These are phyloP conservation scores for Quambalaria eucalypti DNA, from an alignment of 1,284 basidiomycete genomes.

Conservation along the genomic window DNA sequence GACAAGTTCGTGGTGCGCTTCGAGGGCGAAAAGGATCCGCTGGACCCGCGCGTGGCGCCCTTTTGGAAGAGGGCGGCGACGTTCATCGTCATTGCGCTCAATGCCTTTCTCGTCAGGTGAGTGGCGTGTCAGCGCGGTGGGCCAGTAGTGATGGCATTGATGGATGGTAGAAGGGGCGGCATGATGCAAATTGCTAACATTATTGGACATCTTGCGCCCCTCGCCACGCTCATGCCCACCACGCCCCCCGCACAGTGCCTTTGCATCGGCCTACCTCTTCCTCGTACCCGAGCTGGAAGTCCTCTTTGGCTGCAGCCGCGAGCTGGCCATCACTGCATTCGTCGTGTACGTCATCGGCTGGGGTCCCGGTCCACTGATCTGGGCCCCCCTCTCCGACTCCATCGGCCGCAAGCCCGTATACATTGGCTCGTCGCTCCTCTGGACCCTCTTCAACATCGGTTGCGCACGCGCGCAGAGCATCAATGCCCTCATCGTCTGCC, in stretches of 20 bases:
- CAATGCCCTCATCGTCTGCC: constrained; percentile 1
- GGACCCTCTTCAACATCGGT: constrained; percentile 1
- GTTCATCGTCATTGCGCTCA: neutral
- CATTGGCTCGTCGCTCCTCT: neutral
- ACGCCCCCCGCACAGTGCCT: neutral
- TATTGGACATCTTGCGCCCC: neutral
- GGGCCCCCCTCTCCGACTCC: constrained; percentile 4
- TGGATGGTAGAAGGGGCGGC: no score
- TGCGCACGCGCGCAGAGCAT: constrained; percentile 1
- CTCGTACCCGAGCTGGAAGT: neutral
- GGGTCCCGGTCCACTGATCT: constrained; percentile 5
- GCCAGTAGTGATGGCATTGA: neutral
- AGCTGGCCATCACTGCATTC: neutral
- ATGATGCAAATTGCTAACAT: neutral
- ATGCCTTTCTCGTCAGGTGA: constrained; percentile 1
- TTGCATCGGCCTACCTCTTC: neutral
- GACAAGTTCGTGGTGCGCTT: neutral
- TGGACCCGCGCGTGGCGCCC: neutral
- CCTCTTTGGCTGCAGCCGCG: neutral
- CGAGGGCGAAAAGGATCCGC: neutral
- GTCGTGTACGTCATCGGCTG: constrained; percentile 5
- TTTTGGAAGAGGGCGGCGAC: neutral
- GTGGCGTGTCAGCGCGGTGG: neutral
- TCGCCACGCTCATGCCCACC: neutral
- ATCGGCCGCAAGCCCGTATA: neutral